phyloP scores from a whole-genome alignment of 768 basidiomycete species.

The Cytidiella melzeri region DNA sequence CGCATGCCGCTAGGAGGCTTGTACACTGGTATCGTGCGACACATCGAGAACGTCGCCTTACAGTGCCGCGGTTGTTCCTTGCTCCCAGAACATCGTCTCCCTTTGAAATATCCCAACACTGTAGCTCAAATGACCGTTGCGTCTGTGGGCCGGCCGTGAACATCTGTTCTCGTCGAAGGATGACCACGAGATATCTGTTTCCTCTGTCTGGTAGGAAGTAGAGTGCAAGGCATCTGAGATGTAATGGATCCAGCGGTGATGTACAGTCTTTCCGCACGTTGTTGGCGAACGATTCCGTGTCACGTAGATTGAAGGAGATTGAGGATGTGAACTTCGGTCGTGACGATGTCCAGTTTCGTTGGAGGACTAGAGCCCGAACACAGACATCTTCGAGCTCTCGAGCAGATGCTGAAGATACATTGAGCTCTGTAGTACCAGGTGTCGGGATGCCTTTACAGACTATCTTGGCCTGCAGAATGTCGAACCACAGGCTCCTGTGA shows the following conservation, averaged over 20 bases:
- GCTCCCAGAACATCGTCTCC: not conserved
- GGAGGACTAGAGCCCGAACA: conserved; percentile 35
- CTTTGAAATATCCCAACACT: conserved; percentile 49
- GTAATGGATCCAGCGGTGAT: not conserved
- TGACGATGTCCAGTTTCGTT: conserved; percentile 42
- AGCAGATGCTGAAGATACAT: conserved; percentile 32
- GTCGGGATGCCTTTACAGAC: conserved; percentile 40
- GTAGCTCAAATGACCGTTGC: conserved; percentile 31
- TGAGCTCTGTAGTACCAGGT: conserved; percentile 30
- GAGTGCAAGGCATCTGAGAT: conserved; percentile 26
- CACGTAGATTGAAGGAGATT: conserved; percentile 5
- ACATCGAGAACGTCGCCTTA: conserved; percentile 18
- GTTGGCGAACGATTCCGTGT: conserved; percentile 11
- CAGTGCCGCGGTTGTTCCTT: not conserved
- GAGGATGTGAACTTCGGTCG: conserved; percentile 24
- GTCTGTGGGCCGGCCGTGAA: not conserved
- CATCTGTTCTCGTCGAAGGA: conserved; percentile 23
- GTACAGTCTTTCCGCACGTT: conserved; percentile 30
- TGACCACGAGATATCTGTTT: conserved; percentile 41
- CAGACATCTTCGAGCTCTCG: conserved; percentile 39
- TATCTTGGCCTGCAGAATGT: conserved; percentile 37
- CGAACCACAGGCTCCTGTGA: conserved; percentile 45
- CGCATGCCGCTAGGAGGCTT: conserved; percentile 36
- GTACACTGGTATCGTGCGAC: conserved; percentile 34
- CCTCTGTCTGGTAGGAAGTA: conserved; percentile 41